Evolutionary conservation across 2,329 filamentous ascomycete genomes (phyloP).

Genomic region (Chaetomium sp.): DNA sequence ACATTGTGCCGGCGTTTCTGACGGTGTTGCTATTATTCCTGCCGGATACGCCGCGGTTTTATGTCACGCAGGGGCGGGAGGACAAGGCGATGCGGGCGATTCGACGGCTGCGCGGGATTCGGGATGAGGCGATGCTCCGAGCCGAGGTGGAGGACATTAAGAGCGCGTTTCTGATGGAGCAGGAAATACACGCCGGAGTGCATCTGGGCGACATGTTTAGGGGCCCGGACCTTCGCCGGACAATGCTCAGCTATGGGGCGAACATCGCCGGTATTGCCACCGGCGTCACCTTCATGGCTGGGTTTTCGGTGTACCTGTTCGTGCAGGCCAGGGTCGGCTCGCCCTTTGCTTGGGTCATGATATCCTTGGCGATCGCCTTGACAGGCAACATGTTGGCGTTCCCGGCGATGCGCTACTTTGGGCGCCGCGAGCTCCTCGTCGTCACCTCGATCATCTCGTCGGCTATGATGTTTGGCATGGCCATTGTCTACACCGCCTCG

Average conservation of each 20-base stretch:
- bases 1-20: constrained; percentile 42
- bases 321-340: constrained; percentile 31
- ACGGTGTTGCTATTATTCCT: constrained; percentile 43
- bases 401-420: constrained; percentile 32
- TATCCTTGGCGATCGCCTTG: constrained; percentile 33
- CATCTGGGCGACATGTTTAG: constrained; percentile 32
- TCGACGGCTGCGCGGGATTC: constrained; percentile 28
- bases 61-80: constrained; percentile 29
- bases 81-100: constrained; percentile 31
- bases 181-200: constrained; percentile 30
- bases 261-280: constrained; percentile 28
- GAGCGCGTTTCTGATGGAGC: constrained; percentile 29
- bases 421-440: constrained; percentile 30
- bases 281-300: constrained; percentile 33
- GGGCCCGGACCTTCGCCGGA: constrained; percentile 32
- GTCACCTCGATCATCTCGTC: constrained; percentile 28
- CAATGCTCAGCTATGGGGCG: constrained; percentile 30
- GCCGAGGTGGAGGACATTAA: constrained; percentile 33
- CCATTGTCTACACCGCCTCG: constrained; percentile 33
- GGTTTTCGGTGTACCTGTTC: constrained; percentile 33
- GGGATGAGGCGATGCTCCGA: constrained; percentile 26
- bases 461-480: constrained; percentile 34
- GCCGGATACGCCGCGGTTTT: constrained; percentile 39
- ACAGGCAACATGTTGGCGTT: constrained; percentile 34
- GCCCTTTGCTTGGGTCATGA: constrained; percentile 34